phyloP scores from a whole-genome alignment of 768 basidiomycete species.

The Podaxis sp. region DNA sequence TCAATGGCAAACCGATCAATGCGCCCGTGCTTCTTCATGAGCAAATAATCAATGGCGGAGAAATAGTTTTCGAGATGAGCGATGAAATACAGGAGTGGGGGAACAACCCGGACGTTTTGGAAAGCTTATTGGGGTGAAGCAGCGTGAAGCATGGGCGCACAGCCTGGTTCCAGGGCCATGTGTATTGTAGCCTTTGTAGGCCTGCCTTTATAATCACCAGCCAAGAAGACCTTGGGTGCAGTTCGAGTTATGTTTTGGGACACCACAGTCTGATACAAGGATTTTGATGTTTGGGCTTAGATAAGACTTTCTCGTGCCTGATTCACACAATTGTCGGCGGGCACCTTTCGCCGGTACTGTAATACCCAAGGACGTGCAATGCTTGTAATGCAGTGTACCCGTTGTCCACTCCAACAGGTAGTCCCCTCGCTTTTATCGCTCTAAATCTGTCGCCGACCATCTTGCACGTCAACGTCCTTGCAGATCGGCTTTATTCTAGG shows the following conservation, averaged over 20 bases:
- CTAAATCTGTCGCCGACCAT: background rate
- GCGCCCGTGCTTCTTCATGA: conserved; percentile 57
- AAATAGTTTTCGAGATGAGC: conserved; percentile 68
- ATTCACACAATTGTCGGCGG: background rate
- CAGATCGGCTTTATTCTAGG: background rate
- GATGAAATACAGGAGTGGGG: conserved; percentile 35
- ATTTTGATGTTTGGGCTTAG: background rate
- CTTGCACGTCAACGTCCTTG: background rate
- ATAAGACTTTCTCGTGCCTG: background rate
- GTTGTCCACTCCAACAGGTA: background rate
- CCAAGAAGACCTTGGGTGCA: no score
- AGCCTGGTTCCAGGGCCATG: background rate
- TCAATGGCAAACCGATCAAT: conserved; percentile 49
- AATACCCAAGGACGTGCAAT: background rate
- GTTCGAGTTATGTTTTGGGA: no score
- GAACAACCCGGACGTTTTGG: conserved; percentile 27
- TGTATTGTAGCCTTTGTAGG: background rate
- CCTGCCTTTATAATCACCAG: no score
- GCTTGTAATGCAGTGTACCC: background rate
- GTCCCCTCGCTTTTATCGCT: background rate
- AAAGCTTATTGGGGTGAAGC: background rate
- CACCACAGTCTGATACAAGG: no score
- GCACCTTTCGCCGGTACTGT: background rate
- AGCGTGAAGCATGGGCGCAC: background rate
- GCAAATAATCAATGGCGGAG: conserved; percentile 58